Conservation (phyloP, 2,329 filamentous ascomycete genomes). For the Xylariaceae sp. region DNA sequence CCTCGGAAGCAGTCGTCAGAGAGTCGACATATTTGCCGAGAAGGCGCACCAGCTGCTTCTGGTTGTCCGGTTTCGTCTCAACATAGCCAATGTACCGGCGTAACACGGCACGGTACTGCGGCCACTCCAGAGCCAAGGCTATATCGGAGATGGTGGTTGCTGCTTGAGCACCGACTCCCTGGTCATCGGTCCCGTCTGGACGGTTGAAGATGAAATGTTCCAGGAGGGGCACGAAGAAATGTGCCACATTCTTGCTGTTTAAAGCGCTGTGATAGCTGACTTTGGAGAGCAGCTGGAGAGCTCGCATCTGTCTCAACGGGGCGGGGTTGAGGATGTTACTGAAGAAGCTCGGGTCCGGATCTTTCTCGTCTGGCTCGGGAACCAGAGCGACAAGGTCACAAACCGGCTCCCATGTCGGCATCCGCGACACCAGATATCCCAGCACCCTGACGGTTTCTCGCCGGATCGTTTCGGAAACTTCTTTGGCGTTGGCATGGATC, state of each 20-base stretch:
- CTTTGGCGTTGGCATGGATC: constrained; percentile 68
- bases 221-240: constrained; percentile 84
- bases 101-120: constrained; percentile 79
- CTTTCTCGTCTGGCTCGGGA: constrained; percentile 56
- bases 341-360: constrained; percentile 70
- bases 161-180: constrained; percentile 81
- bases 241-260: constrained; percentile 70
- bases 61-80: constrained; percentile 70
- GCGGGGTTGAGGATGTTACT: constrained; percentile 88
- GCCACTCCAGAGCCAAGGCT: constrained; percentile 77
- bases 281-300: constrained; percentile 68
- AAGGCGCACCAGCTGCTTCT: constrained; percentile 80
- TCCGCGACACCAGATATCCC: constrained; percentile 67
- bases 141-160: constrained; percentile 74
- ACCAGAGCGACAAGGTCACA: constrained; percentile 69
- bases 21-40: constrained; percentile 78
- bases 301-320: constrained; percentile 76
- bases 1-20: constrained; percentile 50
- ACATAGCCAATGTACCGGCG: constrained; percentile 80
- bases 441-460: constrained; percentile 76
- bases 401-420: constrained; percentile 65
- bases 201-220: constrained; percentile 92
- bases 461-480: constrained; percentile 77
- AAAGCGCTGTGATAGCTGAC: constrained; percentile 62
- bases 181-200: constrained; percentile 66